Evolutionary conservation across 2,329 filamentous ascomycete species (phyloP).

Genomic region (Pyricularia pennisetigena): DNA sequence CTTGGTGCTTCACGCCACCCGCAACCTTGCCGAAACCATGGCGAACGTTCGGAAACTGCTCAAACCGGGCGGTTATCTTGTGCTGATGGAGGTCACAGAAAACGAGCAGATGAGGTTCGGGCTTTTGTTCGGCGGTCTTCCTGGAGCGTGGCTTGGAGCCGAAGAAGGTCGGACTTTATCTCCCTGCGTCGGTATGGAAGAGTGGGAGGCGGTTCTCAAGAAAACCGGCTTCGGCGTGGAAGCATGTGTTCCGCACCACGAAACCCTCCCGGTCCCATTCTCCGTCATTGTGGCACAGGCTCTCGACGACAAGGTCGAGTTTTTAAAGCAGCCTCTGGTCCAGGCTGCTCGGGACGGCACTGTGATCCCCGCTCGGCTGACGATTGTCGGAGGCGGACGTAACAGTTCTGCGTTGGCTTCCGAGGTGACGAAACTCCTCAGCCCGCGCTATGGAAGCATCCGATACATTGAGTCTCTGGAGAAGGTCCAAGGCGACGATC

Average conservation of each 20-base stretch:
- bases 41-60: slow-evolving; percentile 22
- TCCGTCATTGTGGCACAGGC: slow-evolving; percentile 13
- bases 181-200: slow-evolving; percentile 4
- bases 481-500: not conserved
- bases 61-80: slow-evolving; percentile 28
- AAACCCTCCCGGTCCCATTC: slow-evolving; percentile 5
- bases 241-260: not conserved
- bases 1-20: slow-evolving; percentile 26
- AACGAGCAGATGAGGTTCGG: not conserved
- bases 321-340: slow-evolving; percentile 12
- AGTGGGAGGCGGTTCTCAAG: slow-evolving; percentile 15
- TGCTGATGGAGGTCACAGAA: slow-evolving; percentile 13
- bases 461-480: not conserved
- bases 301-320: slow-evolving; percentile 12
- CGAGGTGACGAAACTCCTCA: not conserved
- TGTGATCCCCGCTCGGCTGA: not conserved
- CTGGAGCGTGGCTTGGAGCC: slow-evolving; percentile 12
- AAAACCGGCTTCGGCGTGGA: slow-evolving; percentile 15
- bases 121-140: slow-evolving; percentile 8
- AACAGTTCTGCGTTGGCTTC: slow-evolving; percentile 1
- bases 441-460: not conserved
- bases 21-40: slow-evolving; percentile 17
- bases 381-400: slow-evolving; percentile 14
- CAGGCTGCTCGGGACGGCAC: not conserved
- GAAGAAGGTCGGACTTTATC: slow-evolving; percentile 9